These are phyloP conservation scores for Kluyveromyces wickerhamii DNA, from an alignment of 805 yeast species.

Conservation along the genomic window DNA sequence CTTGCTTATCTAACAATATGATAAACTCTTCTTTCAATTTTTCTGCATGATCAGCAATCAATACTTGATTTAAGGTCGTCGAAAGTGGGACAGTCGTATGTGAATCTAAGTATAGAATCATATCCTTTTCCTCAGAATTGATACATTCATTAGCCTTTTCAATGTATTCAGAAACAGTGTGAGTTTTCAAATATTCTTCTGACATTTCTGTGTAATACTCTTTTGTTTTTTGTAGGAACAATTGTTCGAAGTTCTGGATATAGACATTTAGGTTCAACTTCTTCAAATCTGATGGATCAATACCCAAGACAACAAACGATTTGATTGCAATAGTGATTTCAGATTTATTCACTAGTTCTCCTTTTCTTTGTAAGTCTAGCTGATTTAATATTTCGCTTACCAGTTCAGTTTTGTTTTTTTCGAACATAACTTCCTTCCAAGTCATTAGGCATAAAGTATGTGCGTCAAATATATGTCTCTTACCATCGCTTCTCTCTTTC, in stretches of 20 bases:
- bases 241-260: constrained; percentile 67
- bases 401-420: constrained; percentile 49
- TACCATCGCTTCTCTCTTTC: constrained; percentile 90
- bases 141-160: constrained; percentile 76
- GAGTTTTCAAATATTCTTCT: constrained; percentile 51
- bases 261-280: constrained; percentile 79
- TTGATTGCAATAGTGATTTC: constrained; percentile 67
- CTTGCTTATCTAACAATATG: constrained; percentile 55
- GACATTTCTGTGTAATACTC: constrained; percentile 52
- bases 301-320: constrained; percentile 83
- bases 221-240: constrained; percentile 63
- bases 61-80: constrained; percentile 63
- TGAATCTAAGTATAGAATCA: constrained; percentile 74
- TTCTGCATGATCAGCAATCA: constrained; percentile 72
- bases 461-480: constrained; percentile 83
- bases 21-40: constrained; percentile 72
- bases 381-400: constrained; percentile 67
- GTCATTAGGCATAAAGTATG: constrained; percentile 78
- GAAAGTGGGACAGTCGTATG: constrained; percentile 74
- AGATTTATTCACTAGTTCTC: constrained; percentile 60
- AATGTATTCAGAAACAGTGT: constrained; percentile 87
- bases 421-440: constrained; percentile 83
- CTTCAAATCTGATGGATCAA: constrained; percentile 83
- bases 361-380: constrained; percentile 71
- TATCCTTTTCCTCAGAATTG: constrained; percentile 72